Evolutionary conservation across 2,329 filamentous ascomycete species (phyloP), one percentile per base, ranked within the genome.

Genomic region (Aspergillus versicolor): DNA sequence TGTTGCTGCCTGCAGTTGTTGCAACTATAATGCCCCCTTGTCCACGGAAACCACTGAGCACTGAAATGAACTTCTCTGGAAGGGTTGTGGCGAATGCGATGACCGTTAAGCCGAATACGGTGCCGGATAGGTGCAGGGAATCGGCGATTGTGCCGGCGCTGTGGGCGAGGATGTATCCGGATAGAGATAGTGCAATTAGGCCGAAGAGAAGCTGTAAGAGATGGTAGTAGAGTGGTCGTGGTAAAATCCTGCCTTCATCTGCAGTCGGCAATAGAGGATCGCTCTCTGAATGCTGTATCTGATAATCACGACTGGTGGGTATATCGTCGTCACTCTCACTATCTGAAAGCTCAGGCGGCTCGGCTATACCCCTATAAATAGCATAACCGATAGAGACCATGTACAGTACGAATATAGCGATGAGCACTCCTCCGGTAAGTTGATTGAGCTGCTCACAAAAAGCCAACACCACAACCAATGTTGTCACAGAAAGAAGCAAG

Each of bases 1-100:
- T 80, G 57, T 84, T 84, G 60, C 80, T 82, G 4, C 81, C 81
- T 0, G 76, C 80, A 3, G 80, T 81, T 44, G 79, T 82, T 0
- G 81, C 82, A 5, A 81, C 77, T 8, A 84, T 64, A 46, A 84
- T 81, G 1, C 80, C 80, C 2, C 68, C 65, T 17, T 82, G 77
- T 4, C 79, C 80, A 13, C 77, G 74, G 11, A 63, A 69, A 15
- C 79, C 77, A 57, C 79, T 80, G 22, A 83, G 59, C 4, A 82
- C 70, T 1, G 81, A 77, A 46, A 84, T 63, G 40, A 83, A 73
- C 62, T 83, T 83, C 61, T 84, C 81, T 0, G 82, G 81, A 1
- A 84, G 67, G 0, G 81, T 83, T 0, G 81, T 84, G 5, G 79
- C 81, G 59, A 84, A 72, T 0, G 80, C 75, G 38, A 84, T 68